phyloP scores from a whole-genome alignment of 1,139 yeast genomes.

The Kurtzmaniella natalensis region DNA sequence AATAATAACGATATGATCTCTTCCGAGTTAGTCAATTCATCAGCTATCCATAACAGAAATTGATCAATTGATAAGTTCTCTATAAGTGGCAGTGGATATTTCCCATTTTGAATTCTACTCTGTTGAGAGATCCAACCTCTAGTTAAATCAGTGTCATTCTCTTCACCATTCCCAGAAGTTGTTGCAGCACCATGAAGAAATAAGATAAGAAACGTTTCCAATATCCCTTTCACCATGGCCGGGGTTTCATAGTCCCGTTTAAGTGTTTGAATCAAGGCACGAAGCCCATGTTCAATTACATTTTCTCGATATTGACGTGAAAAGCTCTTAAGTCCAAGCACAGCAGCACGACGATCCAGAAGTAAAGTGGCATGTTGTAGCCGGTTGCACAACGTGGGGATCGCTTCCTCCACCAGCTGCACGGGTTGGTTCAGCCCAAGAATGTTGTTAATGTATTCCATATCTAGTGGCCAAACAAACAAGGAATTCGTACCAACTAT shows the following conservation, averaged over 20 bases:
- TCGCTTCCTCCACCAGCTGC: constrained; percentile 75
- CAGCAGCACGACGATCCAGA: constrained; percentile 88
- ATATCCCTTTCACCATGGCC: constrained; percentile 72
- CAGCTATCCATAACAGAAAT: constrained; percentile 92
- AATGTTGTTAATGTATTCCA: constrained; percentile 41
- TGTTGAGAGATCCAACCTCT: constrained; percentile 72
- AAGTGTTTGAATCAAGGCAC: constrained; percentile 68
- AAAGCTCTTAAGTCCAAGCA: constrained; percentile 83
- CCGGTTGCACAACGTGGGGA: constrained; percentile 84
- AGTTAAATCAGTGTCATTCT: constrained; percentile 45
- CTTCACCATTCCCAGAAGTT: too few species aligned
- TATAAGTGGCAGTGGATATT: constrained; percentile 76
- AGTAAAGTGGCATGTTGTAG: constrained; percentile 77
- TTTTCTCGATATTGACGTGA: constrained; percentile 85
- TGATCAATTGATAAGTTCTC: constrained; percentile 60
- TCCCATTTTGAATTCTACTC: constrained; percentile 74
- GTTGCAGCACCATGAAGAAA: constrained; percentile 70
- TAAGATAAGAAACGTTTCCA: constrained; percentile 80
- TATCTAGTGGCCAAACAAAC: constrained; percentile 11
- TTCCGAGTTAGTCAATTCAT: constrained; percentile 74
- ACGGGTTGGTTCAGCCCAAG: constrained; percentile 36
- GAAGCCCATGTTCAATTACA: constrained; percentile 84
- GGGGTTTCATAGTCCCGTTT: constrained; percentile 64
- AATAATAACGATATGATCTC: constrained; percentile 57
- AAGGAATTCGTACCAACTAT: too few species aligned